Conservation (phyloP, 2,329 filamentous ascomycete species). For the Akanthomyces uredinophilus region DNA sequence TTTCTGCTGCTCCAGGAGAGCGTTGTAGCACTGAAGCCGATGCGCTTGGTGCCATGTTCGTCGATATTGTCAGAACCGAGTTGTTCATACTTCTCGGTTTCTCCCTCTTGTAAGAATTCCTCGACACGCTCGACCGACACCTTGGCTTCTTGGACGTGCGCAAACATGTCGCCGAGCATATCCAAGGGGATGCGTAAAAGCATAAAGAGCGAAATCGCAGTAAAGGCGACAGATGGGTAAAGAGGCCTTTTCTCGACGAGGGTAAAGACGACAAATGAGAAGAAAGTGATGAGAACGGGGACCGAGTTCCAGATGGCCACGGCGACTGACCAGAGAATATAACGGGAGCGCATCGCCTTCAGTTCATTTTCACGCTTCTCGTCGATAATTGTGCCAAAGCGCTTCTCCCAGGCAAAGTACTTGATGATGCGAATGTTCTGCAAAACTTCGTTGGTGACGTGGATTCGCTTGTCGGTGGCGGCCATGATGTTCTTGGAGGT, state of each 20-base stretch:
- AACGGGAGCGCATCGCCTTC: conserved; percentile 70
- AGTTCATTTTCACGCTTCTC: conserved; percentile 82
- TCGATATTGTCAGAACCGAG: conserved; percentile 66
- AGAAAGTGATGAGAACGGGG: conserved; percentile 90
- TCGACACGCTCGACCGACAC: conserved; percentile 96
- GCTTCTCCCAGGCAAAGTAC: conserved; percentile 96
- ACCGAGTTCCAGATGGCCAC: conserved; percentile 96
- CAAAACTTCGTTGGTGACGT: conserved; percentile 92
- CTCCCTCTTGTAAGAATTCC: conserved; percentile 85
- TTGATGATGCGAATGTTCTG: conserved; percentile 99
- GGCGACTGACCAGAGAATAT: conserved; percentile 85
- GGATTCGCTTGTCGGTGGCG: conserved; percentile 91
- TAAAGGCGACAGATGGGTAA: conserved; percentile 90
- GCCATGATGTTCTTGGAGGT: conserved; percentile 89
- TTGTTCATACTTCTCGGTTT: conserved; percentile 93
- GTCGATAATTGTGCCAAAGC: conserved; percentile 79
- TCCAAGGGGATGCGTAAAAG: conserved; percentile 89
- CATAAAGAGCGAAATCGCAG: conserved; percentile 91
- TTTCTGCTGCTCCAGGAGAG: conserved; percentile 82
- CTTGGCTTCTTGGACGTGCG: conserved; percentile 94
- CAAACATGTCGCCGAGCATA: conserved; percentile 96
- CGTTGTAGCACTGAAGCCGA: conserved; percentile 79
- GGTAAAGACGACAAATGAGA: conserved; percentile 92
- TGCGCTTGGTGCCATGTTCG: conserved; percentile 63
- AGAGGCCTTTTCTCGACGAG: conserved; percentile 82